phyloP scores from a whole-genome alignment of 108 stramenopile genomes.

The Skeletonema potamos region DNA sequence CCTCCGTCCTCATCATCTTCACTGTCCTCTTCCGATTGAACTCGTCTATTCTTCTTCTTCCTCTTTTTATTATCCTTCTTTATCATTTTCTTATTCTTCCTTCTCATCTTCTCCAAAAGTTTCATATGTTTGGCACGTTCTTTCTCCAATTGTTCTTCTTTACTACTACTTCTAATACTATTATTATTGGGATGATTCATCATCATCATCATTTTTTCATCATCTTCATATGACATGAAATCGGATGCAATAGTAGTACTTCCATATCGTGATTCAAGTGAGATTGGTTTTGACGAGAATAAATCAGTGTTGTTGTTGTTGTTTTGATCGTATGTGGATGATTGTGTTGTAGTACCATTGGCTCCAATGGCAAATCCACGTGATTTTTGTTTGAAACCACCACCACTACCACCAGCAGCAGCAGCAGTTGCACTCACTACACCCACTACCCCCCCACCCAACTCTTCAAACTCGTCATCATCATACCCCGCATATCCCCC shows the following conservation, averaged over 20 bases:
- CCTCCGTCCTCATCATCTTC: conserved; percentile 39
- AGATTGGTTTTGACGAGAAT: conserved; percentile 61
- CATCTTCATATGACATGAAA: conserved; percentile 82
- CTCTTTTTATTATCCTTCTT: conserved; percentile 45
- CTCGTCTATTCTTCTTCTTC: conserved; percentile 18
- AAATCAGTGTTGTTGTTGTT: conserved; percentile 37
- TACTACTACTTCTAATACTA: too few relatives aligned
- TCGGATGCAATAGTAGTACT: conserved; percentile 64
- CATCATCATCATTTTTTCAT: conserved; percentile 34
- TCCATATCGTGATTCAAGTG: conserved; percentile 56
- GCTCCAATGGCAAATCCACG: conserved; percentile 68
- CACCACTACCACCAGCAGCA: neutral
- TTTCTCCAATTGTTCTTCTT: conserved; percentile 47
- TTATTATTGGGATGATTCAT: too few relatives aligned
- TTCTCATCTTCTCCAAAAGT: conserved; percentile 47
- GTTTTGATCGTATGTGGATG: conserved; percentile 15
- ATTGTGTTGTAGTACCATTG: neutral
- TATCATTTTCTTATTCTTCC: conserved; percentile 58
- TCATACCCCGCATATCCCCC: conserved; percentile 92
- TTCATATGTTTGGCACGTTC: conserved; percentile 39
- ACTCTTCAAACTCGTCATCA: conserved; percentile 91
- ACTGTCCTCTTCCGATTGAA: conserved; percentile 31
- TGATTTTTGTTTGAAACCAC: neutral
- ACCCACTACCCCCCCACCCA: conserved; percentile 67
- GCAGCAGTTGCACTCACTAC: conserved; percentile 1